Conservation (phyloP, 345 rosid species). For the Brassica incana region DNA sequence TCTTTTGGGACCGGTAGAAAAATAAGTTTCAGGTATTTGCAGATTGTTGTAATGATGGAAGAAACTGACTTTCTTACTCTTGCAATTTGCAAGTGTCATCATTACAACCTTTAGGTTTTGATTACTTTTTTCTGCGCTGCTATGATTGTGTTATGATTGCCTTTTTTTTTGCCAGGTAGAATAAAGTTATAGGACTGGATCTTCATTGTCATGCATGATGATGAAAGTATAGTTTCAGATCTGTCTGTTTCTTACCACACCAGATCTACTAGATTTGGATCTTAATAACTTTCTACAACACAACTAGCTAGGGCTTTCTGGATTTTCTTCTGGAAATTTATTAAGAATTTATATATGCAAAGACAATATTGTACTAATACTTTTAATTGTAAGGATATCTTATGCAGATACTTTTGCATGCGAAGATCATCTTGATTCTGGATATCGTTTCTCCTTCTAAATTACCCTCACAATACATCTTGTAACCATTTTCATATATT, state of each 20-base stretch:
- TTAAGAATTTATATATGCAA: not conserved
- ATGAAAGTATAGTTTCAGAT: slow-evolving; percentile 47
- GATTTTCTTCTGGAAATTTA: not conserved
- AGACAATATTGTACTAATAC: not conserved
- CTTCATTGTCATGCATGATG: slow-evolving; percentile 21
- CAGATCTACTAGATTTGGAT: slow-evolving; percentile 8
- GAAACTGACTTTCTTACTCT: slow-evolving; percentile 45
- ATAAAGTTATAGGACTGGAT: slow-evolving; percentile 3
- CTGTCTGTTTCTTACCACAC: slow-evolving; percentile 19
- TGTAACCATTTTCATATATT: not conserved
- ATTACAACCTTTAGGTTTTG: slow-evolving; percentile 43
- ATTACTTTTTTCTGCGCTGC: slow-evolving; percentile 31
- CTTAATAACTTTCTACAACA: not conserved
- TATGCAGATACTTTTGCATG: slow-evolving; percentile 17
- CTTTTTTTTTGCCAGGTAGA: slow-evolving; percentile 31
- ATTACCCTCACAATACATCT: not conserved
- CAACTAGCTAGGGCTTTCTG: slow-evolving; percentile 19
- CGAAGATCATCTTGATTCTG: slow-evolving; percentile 14
- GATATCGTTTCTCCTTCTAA: not conserved
- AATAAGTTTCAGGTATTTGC: slow-evolving; percentile 28
- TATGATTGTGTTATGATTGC: slow-evolving; percentile 39
- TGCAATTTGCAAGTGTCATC: slow-evolving; percentile 44
- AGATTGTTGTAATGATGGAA: slow-evolving; percentile 69
- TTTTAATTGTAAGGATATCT: not conserved
- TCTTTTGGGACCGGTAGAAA: slow-evolving; percentile 20